These are phyloP conservation scores for Viola pubescens DNA, from an alignment of 441 rosid genomes.

Conservation along the genomic window DNA sequence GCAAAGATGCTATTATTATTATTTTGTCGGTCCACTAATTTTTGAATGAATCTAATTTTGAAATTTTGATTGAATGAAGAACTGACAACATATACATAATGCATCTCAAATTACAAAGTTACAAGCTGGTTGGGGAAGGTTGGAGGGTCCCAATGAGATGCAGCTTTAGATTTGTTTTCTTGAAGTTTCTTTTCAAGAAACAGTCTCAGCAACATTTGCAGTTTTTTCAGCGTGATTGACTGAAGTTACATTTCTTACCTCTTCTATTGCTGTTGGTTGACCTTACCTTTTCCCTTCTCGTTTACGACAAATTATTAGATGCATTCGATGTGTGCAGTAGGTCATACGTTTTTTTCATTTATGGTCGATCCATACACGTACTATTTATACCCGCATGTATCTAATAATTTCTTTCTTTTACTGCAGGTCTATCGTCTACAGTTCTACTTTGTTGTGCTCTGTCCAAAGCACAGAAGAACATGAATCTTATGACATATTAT, in stretches of 20 bases:
- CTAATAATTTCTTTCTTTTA: too few relatives aligned
- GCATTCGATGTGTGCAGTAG: too few relatives aligned
- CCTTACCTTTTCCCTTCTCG: not conserved
- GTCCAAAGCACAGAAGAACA: too few relatives aligned
- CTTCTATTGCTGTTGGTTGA: slow-evolving; percentile 13
- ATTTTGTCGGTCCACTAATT: too few relatives aligned
- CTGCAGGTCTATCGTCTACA: too few relatives aligned
- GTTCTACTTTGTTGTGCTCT: too few relatives aligned
- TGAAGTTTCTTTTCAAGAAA: slow-evolving; percentile 28
- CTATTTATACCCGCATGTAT: too few relatives aligned
- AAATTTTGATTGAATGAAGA: not conserved
- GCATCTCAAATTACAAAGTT: not conserved
- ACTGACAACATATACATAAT: not conserved
- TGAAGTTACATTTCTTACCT: slow-evolving; percentile 24
- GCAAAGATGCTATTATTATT: too few relatives aligned
- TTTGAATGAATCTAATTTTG: not conserved
- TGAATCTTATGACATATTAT: too few relatives aligned
- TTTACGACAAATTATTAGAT: not conserved
- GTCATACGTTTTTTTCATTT: too few relatives aligned
- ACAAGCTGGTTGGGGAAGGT: not conserved
- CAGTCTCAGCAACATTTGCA: slow-evolving; percentile 16
- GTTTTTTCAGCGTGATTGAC: slow-evolving; percentile 25
- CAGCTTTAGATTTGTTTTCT: slow-evolving; percentile 7
- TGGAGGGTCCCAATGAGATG: slow-evolving; percentile 21
- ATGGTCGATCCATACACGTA: too few relatives aligned